Conservation (phyloP, 495 filamentous ascomycete species). For the Neurospora tetrasperma region DNA sequence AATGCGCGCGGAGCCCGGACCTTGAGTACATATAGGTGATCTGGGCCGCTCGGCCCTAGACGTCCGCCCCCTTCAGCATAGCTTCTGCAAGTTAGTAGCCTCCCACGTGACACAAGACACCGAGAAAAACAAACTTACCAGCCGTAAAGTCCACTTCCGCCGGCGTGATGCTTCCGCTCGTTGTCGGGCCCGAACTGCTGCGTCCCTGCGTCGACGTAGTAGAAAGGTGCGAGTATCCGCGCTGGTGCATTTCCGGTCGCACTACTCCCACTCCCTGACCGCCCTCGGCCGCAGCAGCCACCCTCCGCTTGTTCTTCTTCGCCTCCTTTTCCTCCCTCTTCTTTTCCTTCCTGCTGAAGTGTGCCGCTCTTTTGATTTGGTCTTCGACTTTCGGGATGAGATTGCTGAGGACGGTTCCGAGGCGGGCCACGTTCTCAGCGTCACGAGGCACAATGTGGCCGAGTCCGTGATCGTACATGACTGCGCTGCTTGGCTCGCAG, state of each 20-base stretch:
- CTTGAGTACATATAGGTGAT: too few species aligned
- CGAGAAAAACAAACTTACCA: neutral
- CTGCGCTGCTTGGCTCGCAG: slow-evolving; percentile 38
- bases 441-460: slow-evolving; percentile 46
- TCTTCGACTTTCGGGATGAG: slow-evolving; percentile 23
- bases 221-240: neutral
- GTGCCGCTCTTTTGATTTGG: neutral
- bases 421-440: slow-evolving; percentile 33
- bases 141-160: neutral
- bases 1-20: too few species aligned
- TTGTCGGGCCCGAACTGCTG: neutral
- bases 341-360: neutral
- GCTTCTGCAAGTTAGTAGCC: neutral
- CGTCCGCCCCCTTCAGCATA: neutral
- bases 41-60: too few species aligned
- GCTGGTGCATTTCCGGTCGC: neutral
- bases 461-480: slow-evolving; percentile 46
- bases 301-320: neutral
- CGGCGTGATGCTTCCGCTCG: neutral
- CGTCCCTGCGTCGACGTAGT: neutral
- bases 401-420: slow-evolving; percentile 24
- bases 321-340: neutral
- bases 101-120: neutral
- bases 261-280: neutral
- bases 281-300: neutral